Conservation (phyloP, 768 basidiomycete genomes). For the Udeniomyces megalosporus region DNA sequence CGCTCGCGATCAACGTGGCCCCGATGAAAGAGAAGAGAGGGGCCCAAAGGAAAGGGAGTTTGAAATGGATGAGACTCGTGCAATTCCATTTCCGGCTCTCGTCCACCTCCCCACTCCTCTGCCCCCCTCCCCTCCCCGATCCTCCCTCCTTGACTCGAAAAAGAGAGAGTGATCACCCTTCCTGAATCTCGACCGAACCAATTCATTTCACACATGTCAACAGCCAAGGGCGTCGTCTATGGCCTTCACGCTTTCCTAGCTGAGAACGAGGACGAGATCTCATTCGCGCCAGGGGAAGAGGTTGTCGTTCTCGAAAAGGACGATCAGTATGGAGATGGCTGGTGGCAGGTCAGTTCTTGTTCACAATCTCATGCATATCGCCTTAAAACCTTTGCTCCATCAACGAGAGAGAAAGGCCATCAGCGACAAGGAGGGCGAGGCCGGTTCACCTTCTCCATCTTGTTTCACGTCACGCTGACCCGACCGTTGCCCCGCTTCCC, state of each 20-base stretch:
- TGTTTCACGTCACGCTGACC: too few relatives aligned
- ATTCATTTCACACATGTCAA: background rate
- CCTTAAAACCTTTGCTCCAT: too few relatives aligned
- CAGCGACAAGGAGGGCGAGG: background rate
- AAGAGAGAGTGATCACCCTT: background rate
- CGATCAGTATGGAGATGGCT: conserved; percentile 82
- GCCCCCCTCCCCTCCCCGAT: background rate
- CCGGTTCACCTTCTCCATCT: background rate
- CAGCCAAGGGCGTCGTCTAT: conserved; percentile 42
- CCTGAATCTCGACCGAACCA: background rate
- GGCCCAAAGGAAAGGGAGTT: background rate
- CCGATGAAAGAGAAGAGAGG: background rate
- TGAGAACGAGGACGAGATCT: conserved; percentile 85
- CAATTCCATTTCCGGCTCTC: too few relatives aligned
- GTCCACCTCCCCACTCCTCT: background rate
- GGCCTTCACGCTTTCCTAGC: conserved; percentile 75
- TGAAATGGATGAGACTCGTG: too few relatives aligned
- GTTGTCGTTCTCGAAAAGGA: conserved; percentile 88
- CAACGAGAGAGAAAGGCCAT: background rate
- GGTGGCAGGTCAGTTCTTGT: conserved; percentile 59
- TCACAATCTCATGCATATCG: background rate
- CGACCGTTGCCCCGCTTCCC: too few relatives aligned
- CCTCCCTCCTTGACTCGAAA: background rate
- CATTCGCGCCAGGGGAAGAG: conserved; percentile 66
- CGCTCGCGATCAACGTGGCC: too few relatives aligned